Conservation (phyloP, 768 basidiomycete genomes). For the Mrakia blollopis region DNA sequence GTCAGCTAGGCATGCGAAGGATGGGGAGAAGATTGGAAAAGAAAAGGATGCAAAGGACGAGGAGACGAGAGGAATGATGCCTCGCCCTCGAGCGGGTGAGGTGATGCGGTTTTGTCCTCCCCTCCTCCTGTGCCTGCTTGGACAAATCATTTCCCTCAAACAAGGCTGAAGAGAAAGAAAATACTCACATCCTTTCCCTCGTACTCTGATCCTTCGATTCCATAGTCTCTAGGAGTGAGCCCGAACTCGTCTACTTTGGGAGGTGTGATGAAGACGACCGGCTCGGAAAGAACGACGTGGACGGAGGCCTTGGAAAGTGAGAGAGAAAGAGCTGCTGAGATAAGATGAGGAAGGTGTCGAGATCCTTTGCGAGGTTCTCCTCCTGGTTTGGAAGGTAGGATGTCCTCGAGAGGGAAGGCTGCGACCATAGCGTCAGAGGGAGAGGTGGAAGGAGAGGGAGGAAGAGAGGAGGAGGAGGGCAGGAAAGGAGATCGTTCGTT, state of each 20-base stretch:
- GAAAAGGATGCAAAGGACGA: neutral
- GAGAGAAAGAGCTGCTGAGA: neutral
- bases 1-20: neutral
- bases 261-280: slow-evolving; percentile 1
- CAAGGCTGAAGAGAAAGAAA: neutral
- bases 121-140: too few species aligned
- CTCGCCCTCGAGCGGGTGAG: too few species aligned
- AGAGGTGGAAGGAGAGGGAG: neutral
- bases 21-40: neutral
- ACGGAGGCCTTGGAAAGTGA: neutral
- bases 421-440: neutral
- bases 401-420: neutral
- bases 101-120: too few species aligned
- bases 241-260: neutral
- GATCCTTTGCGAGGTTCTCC: neutral
- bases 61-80: too few species aligned
- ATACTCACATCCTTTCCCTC: slow-evolving; percentile 13
- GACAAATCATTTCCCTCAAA: too few species aligned
- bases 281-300: neutral
- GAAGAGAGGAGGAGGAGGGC: neutral
- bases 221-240: neutral
- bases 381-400: neutral
- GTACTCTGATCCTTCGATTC: neutral
- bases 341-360: slow-evolving; percentile 5
- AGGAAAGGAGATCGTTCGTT: neutral